phyloP scores from a whole-genome alignment of 2,329 filamentous ascomycete genomes.

The Talaromyces sp. region DNA sequence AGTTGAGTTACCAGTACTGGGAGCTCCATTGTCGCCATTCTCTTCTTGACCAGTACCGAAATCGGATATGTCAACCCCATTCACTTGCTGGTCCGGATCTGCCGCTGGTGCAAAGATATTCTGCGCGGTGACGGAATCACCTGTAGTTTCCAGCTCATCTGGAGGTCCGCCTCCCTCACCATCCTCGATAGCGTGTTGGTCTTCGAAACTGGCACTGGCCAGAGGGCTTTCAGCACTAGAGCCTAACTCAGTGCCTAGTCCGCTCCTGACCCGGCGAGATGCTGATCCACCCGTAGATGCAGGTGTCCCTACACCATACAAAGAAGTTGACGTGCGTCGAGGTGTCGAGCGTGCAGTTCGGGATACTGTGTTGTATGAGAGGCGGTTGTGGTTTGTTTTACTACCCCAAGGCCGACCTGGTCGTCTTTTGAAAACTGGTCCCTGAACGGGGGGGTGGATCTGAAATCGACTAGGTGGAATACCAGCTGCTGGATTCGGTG shows the following conservation, averaged over 20 bases:
- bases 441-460: slow-evolving; percentile 37
- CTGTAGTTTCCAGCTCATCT: not conserved
- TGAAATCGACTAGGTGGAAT: slow-evolving; percentile 40
- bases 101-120: not conserved
- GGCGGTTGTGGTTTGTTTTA: slow-evolving; percentile 20
- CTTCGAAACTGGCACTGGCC: not conserved
- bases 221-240: slow-evolving; percentile 2
- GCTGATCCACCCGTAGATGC: slow-evolving; percentile 15
- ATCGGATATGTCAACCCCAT: not conserved
- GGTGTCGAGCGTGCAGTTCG: slow-evolving; percentile 31
- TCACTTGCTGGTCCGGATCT: not conserved
- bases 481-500: slow-evolving; percentile 25
- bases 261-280: slow-evolving; percentile 29
- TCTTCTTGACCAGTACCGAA: not conserved
- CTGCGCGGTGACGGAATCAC: not conserved
- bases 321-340: slow-evolving; percentile 21
- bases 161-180: not conserved
- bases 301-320: slow-evolving; percentile 24
- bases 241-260: slow-evolving; percentile 9
- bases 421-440: slow-evolving; percentile 29
- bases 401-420: slow-evolving; percentile 34
- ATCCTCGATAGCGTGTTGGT: not conserved
- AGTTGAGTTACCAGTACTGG: slow-evolving; percentile 1
- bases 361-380: slow-evolving; percentile 26
- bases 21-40: not conserved